phyloP scores from a whole-genome alignment of 1,284 basidiomycete genomes.

The Hymenochaete sp. region DNA sequence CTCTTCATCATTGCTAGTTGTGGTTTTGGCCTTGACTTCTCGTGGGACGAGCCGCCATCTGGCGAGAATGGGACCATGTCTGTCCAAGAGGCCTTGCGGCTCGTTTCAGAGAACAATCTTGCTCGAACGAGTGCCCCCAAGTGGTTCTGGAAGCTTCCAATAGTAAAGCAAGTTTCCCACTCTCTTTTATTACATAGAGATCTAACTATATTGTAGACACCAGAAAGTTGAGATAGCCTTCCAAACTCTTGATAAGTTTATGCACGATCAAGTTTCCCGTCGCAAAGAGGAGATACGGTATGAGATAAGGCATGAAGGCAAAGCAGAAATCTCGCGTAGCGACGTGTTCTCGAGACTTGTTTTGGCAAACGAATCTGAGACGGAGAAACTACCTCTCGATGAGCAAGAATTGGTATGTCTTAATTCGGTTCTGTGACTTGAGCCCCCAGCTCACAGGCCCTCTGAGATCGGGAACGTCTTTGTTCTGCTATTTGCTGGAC shows the following conservation, averaged over 20 bases:
- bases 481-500: constrained; percentile 45
- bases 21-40: constrained; percentile 42
- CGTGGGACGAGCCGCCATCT: constrained; percentile 32
- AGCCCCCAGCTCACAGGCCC: neutral
- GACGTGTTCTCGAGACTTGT: constrained; percentile 44
- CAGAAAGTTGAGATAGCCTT: constrained; percentile 25
- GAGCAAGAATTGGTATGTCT: constrained; percentile 40
- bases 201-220: constrained; percentile 17
- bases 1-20: constrained; percentile 42
- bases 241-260: constrained; percentile 28
- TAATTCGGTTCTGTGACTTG: neutral
- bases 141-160: constrained; percentile 36
- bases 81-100: constrained; percentile 36
- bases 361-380: constrained; percentile 40
- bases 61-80: constrained; percentile 32
- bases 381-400: constrained; percentile 34
- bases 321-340: constrained; percentile 18
- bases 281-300: constrained; percentile 29
- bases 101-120: constrained; percentile 28
- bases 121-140: constrained; percentile 29
- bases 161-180: constrained; percentile 29
- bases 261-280: constrained; percentile 33
- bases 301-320: constrained; percentile 17
- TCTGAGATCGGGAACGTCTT: constrained; percentile 46
- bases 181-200: neutral